These are phyloP conservation scores for Aspergillus aculeatinus DNA, from an alignment of 2,329 filamentous ascomycete genomes.

Conservation along the genomic window DNA sequence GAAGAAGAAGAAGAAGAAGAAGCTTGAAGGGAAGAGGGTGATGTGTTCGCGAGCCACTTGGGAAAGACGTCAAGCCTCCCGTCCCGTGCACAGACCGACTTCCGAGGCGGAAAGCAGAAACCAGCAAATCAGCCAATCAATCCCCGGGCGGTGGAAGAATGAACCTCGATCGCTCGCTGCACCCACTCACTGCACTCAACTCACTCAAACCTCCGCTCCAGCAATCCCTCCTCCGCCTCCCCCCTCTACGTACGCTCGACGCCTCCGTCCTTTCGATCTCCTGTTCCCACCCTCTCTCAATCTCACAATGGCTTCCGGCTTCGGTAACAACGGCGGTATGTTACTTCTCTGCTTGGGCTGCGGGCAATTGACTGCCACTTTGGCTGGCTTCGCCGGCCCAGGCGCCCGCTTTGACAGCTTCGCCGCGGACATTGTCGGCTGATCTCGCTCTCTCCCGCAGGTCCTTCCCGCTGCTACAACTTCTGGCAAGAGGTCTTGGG, in stretches of 20 bases:
- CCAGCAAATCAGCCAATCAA: conserved; percentile 23
- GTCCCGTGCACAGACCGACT: conserved; percentile 20
- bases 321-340: conserved; percentile 56
- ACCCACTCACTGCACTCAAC: background rate
- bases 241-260: conserved; percentile 23
- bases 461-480: conserved; percentile 84
- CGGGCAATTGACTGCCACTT: conserved; percentile 11
- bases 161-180: conserved; percentile 32
- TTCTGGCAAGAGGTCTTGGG: conserved; percentile 99
- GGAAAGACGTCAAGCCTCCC: conserved; percentile 9
- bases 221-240: conserved; percentile 17
- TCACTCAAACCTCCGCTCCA: conserved; percentile 21
- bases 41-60: conserved; percentile 26
- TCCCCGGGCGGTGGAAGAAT: conserved; percentile 26
- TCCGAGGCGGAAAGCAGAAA: conserved; percentile 22
- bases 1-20: background rate
- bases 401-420: conserved; percentile 16
- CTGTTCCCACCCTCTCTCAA: conserved; percentile 18
- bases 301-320: conserved; percentile 51
- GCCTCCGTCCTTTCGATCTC: conserved; percentile 21
- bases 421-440: conserved; percentile 22
- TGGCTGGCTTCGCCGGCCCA: conserved; percentile 15
- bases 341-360: conserved; percentile 12
- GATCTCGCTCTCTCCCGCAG: conserved; percentile 40
- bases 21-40: conserved; percentile 21